Conservation (phyloP, 176 grass and related monocot species). For the Oryza australiensis region DNA sequence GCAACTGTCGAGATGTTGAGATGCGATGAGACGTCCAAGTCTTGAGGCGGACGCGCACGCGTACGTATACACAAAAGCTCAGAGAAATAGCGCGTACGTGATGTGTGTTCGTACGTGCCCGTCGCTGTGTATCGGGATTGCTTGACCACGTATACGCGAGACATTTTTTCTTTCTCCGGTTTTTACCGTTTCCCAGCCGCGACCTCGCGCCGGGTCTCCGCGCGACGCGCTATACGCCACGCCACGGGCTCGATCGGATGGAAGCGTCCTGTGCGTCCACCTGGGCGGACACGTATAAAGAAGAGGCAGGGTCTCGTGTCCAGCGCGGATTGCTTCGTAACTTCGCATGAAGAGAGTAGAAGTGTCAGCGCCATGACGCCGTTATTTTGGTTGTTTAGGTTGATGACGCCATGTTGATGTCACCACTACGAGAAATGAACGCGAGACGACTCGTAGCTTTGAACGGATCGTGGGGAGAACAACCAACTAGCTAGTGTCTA, state of each 20-base stretch:
- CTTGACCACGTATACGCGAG: not conserved
- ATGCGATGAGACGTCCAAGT: not conserved
- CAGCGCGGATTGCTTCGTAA: not conserved
- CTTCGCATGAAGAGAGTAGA: not conserved
- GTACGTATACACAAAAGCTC: not conserved
- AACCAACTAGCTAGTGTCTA: not conserved
- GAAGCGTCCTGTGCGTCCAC: not conserved
- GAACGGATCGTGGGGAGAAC: not conserved
- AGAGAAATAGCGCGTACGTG: not conserved
- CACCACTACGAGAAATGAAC: not conserved
- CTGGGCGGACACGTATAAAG: not conserved
- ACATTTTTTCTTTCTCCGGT: not conserved
- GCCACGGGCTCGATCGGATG: not conserved
- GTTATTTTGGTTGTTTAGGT: not conserved
- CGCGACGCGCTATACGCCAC: not conserved
- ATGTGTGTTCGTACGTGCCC: not conserved
- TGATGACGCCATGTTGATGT: not conserved
- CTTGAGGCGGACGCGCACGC: not conserved
- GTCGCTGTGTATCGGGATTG: slow-evolving; percentile 3
- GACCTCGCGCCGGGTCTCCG: not conserved
- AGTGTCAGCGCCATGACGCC: not conserved
- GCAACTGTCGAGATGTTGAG: not conserved
- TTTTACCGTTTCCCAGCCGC: not conserved
- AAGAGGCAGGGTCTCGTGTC: not conserved
- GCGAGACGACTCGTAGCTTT: not conserved